Evolutionary conservation across 768 basidiomycete genomes (phyloP).

Genomic region (Leccinum broughii): DNA sequence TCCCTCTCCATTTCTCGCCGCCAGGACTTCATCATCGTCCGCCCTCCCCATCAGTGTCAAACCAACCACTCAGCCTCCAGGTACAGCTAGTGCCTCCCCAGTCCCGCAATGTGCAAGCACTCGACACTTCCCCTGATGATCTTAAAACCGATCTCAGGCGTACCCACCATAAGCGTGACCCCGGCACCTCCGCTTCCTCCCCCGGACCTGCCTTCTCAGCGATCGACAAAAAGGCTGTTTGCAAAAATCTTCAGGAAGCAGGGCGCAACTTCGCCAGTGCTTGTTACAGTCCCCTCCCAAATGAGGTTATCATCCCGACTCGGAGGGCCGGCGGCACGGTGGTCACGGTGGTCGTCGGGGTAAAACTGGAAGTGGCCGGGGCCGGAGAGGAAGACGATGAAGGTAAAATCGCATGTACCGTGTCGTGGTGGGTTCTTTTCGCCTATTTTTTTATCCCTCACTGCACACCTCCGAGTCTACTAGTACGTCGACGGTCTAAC

Average conservation of each 20-base stretch:
- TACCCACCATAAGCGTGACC: slow-evolving; percentile 19
- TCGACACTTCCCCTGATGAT: slow-evolving; percentile 41
- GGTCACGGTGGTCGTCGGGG: slow-evolving; percentile 53
- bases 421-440: slow-evolving; percentile 64
- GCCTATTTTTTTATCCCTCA: slow-evolving; percentile 3
- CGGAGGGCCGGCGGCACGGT: slow-evolving; percentile 58
- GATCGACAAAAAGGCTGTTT: slow-evolving; percentile 60
- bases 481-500: too few relatives aligned
- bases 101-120: slow-evolving; percentile 47
- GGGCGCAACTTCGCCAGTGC: slow-evolving; percentile 19
- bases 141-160: slow-evolving; percentile 28
- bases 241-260: slow-evolving; percentile 71
- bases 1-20: slow-evolving; percentile 5
- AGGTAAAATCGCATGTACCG: slow-evolving; percentile 55
- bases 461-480: too few relatives aligned
- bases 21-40: slow-evolving; percentile 89
- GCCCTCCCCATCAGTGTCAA: slow-evolving; percentile 86
- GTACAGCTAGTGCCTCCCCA: slow-evolving; percentile 81
- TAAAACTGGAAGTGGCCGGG: slow-evolving; percentile 71
- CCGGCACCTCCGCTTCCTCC: slow-evolving; percentile 18
- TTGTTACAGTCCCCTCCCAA: slow-evolving; percentile 31
- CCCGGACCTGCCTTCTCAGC: slow-evolving; percentile 27
- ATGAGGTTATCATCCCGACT: slow-evolving; percentile 18
- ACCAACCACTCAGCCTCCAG: slow-evolving; percentile 87
- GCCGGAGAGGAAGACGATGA: slow-evolving; percentile 49